Percentiles rank a stretch among this genome's conserved stretches.
Conservation (phyloP, 148 eudicot species). For the Vaccinium vitisidaea region DNA sequence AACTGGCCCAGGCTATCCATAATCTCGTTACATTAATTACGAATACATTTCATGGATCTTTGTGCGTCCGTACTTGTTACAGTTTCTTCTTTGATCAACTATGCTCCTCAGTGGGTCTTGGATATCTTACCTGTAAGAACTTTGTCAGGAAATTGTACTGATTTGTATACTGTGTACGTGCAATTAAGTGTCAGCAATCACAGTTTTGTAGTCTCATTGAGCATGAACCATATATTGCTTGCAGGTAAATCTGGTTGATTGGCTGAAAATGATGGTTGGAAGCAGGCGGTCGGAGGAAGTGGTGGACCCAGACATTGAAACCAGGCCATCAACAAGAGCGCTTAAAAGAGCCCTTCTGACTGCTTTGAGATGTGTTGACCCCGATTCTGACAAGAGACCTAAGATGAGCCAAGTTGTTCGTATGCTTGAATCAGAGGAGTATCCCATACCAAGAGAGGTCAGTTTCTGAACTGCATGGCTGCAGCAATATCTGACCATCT, state of each 20-base stretch:
- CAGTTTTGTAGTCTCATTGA: not conserved
- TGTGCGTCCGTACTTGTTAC: not conserved
- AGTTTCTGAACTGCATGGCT: constrained; percentile 15
- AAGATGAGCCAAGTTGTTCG: constrained; percentile 74
- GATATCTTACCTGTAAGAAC: not conserved
- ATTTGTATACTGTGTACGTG: not conserved
- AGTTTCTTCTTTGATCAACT: not conserved
- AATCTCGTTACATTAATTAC: not conserved
- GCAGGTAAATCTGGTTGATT: constrained; percentile 72
- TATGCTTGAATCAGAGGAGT: constrained; percentile 78
- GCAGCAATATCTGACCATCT: not conserved
- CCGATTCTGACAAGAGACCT: constrained; percentile 69
- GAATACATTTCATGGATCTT: not conserved
- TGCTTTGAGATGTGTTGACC: constrained; percentile 69
- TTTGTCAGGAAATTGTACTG: not conserved
- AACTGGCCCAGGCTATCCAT: not conserved
- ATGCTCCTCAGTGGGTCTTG: not conserved
- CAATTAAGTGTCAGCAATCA: not conserved
- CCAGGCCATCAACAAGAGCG: constrained; percentile 57
- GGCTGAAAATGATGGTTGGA: constrained; percentile 83
- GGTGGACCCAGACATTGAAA: constrained; percentile 58
- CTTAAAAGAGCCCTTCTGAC: constrained; percentile 65
- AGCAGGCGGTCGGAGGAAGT: constrained; percentile 71
- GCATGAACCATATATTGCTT: constrained; percentile 12
- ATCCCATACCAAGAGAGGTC: constrained; percentile 73